Conservation (phyloP, 805 yeast genomes). For the Blastobotrys mokoenaii region DNA sequence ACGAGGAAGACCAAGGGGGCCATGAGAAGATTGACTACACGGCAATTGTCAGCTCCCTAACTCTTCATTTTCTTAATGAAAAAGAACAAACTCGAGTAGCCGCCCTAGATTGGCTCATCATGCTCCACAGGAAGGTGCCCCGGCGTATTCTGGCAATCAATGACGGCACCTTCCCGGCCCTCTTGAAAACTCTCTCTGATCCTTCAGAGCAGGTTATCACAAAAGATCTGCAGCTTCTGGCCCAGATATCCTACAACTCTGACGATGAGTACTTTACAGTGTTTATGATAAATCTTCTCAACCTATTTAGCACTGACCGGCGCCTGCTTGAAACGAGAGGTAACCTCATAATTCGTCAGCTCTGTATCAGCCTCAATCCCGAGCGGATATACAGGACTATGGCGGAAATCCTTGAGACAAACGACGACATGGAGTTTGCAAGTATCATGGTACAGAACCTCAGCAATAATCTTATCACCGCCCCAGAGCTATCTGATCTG, state of each 20-base stretch:
- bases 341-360: slow-evolving; percentile 72
- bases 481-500: slow-evolving; percentile 67
- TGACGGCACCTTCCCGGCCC: slow-evolving; percentile 63
- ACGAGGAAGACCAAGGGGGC: neutral
- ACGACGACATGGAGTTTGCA: slow-evolving; percentile 59
- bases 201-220: slow-evolving; percentile 73
- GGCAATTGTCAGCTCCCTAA: slow-evolving; percentile 60
- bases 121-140: slow-evolving; percentile 67
- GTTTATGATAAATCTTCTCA: slow-evolving; percentile 64
- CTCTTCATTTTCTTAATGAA: slow-evolving; percentile 62
- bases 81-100: slow-evolving; percentile 78
- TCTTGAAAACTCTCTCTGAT: slow-evolving; percentile 64
- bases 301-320: slow-evolving; percentile 61
- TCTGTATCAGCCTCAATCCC: slow-evolving; percentile 73
- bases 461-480: slow-evolving; percentile 76
- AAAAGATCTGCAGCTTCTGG: slow-evolving; percentile 60
- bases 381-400: slow-evolving; percentile 76
- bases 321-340: slow-evolving; percentile 62
- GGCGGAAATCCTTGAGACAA: slow-evolving; percentile 61
- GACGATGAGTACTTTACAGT: slow-evolving; percentile 68
- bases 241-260: slow-evolving; percentile 62
- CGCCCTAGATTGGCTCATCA: slow-evolving; percentile 81
- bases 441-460: slow-evolving; percentile 78
- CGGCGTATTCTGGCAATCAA: slow-evolving; percentile 37
- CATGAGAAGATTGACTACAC: slow-evolving; percentile 37